Base-by-base conservation (phyloP, 2,329 filamentous ascomycete genomes). In the Zymoseptoria ardabiliae region DNA sequence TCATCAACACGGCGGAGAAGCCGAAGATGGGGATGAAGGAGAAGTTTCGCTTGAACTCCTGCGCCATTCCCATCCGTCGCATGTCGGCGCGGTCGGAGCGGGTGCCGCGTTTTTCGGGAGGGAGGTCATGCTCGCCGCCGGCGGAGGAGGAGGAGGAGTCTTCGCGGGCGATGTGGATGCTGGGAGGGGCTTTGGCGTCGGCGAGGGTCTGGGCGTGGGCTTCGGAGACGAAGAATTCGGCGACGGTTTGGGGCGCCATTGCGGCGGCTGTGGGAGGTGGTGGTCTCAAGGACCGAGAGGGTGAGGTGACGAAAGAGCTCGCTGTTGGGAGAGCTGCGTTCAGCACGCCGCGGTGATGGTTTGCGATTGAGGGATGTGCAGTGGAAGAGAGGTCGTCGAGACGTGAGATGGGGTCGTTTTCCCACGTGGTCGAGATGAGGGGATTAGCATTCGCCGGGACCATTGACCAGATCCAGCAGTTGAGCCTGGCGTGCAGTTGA, bases 1-100 rank as follows among this genome's bases (percentile, higher is more conserved):
- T 67, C 63, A 69, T 70, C 50, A 71, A 54, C 2, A 68, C 65
- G 20, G 67, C 66, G 5, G 67, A 66, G 48, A 70, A 68, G 2
- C 68, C 69, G 2, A 70, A 54, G 17, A 68, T 66, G 23, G 67
- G 67, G 23, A 70, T 66, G 57, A 64, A 63, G 53, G 54, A 59
- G 61, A 64, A 64, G 52, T 64, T 63, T 3, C 63, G 58, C 55
- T 53, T 55, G 50, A 65, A 57, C n/a, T 65, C 61, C 54, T 66
- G 65, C 48, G 53, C 48, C 57, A 65, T 59, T 23, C 65, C 65
- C 63, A 66, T 65, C 20, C 63, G 59, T 23, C 50, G 56, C 63
- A 66, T 66, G 25, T 66, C 65, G 22, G 54, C 54, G 53, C 63
- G 53, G 56, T 66, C 63, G 30, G 52, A 28, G 6, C 53, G 58